Base-by-base conservation (phyloP, 129 eudicot genomes). In the Solidago caesia region DNA sequence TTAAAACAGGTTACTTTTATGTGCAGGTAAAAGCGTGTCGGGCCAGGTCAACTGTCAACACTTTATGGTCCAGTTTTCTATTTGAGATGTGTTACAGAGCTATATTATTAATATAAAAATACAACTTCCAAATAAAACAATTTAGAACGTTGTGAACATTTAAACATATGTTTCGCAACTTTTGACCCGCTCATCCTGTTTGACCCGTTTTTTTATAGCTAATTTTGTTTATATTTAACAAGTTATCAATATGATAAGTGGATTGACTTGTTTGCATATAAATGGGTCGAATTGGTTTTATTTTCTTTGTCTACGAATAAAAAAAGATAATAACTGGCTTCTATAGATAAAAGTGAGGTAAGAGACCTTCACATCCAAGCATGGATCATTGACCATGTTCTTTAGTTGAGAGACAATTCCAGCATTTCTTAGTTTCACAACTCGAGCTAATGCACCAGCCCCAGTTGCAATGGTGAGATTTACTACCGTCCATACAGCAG, bases 361-460 rank as follows among this genome's bases (percentile, higher is more conserved):
- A 79, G 7, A 61, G 60, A 92, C 98, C 96, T 95, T 91, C 13
- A 91, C 97, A 63, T 95, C 99, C 70, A 95, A 49, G 83, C 97
- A 91, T 45, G 94, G 89, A 82, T 95, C 99, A 61, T 80, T 84
- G 68, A 73, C 82, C 96, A 95, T 87, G 71, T 82, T 89, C 83
- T 85, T 95, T 41, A 95, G 71, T 51, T 86, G 92, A 72, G 88
- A 75, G 53, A 85, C 85, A 59, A 95, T 68, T 13, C 99, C 99
- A 13, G 91, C 92, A 77, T 87, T 84, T 66, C 90, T 83, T 60
- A 95, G 71, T 80, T 82, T 85, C 12, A 79, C 69, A 46, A 87
- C 84, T 64, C 99, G 85, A 42, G 76, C 75, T 69, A 74, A 81
- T 49, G 95, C 94, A 72, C 96, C 97, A 49, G 96, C 84, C 75